Evolutionary conservation across 257 asterid genomes (phyloP).

Genomic region (Osmanthus fragrans): DNA sequence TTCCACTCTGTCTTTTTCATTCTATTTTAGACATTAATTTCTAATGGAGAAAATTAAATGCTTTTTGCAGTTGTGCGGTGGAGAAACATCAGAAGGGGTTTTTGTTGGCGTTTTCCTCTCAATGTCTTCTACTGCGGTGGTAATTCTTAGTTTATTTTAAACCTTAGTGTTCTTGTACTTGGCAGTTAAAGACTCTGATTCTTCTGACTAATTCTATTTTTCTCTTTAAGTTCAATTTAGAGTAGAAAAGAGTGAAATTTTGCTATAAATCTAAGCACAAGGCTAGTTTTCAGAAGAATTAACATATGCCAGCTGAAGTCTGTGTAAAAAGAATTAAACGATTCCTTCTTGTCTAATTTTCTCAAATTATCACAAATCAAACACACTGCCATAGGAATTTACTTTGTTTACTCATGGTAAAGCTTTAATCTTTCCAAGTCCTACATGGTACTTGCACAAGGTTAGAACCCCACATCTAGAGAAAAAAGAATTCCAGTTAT

Average conservation of each 20-base stretch:
- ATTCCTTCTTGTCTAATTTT: background rate
- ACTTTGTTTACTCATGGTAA: background rate
- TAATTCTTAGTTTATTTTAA: conserved; percentile 29
- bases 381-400: background rate
- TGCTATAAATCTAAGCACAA: background rate
- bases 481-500: background rate
- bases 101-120: conserved; percentile 90
- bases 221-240: background rate
- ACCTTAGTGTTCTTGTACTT: conserved; percentile 5
- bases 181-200: conserved; percentile 6
- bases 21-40: conserved; percentile 17
- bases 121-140: conserved; percentile 97
- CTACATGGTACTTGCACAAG: background rate
- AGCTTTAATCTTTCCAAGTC: background rate
- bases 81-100: conserved; percentile 83
- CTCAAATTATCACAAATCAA: background rate
- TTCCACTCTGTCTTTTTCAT: conserved; percentile 17
- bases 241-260: background rate
- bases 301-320: background rate
- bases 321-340: background rate
- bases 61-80: conserved; percentile 72
- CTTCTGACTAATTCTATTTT: conserved; percentile 15
- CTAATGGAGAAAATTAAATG: conserved; percentile 23
- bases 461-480: background rate
- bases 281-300: background rate